Evolutionary conservation across 2,329 filamentous ascomycete species (phyloP).

Genomic region (Fusarium decemcellulare): DNA sequence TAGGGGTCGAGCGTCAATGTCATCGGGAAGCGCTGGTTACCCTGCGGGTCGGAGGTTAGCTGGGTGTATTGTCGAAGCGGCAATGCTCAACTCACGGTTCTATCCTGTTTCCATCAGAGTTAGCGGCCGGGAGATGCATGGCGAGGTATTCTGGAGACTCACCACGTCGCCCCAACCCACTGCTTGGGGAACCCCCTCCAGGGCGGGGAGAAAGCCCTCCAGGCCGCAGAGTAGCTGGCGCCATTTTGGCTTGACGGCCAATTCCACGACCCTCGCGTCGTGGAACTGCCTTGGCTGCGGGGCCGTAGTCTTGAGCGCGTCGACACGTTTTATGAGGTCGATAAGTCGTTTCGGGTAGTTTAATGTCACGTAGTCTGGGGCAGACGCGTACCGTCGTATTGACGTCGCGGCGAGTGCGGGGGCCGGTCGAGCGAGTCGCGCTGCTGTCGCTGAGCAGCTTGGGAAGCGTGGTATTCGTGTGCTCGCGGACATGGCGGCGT

Average conservation of each 20-base stretch:
- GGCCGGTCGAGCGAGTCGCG: no score
- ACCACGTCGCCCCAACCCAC: conserved; percentile 93
- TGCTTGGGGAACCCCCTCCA: conserved; percentile 75
- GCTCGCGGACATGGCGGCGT: neutral
- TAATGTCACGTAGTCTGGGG: no score
- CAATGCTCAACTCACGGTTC: conserved; percentile 62
- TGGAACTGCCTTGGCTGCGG: no score
- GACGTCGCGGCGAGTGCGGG: no score
- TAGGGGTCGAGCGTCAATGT: neutral
- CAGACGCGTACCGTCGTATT: no score
- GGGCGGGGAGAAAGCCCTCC: conserved; percentile 79
- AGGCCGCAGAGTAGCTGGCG: conserved; percentile 78
- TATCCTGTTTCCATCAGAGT: conserved; percentile 55
- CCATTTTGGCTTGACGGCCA: conserved; percentile 66
- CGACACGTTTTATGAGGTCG: no score
- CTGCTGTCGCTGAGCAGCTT: neutral
- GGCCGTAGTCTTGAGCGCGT: no score
- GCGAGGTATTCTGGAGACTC: conserved; percentile 49
- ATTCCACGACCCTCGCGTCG: no score
- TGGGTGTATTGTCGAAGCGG: neutral
- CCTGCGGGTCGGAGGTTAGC: neutral
- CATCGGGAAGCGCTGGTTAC: conserved; percentile 13
- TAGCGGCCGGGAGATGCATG: neutral
- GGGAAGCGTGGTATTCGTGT: neutral
- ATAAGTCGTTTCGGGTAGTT: no score